Evolutionary conservation across 176 grass and related monocot species (phyloP), one percentile per base, ranked within the genome.

Genomic region (Leersia perrieri): DNA sequence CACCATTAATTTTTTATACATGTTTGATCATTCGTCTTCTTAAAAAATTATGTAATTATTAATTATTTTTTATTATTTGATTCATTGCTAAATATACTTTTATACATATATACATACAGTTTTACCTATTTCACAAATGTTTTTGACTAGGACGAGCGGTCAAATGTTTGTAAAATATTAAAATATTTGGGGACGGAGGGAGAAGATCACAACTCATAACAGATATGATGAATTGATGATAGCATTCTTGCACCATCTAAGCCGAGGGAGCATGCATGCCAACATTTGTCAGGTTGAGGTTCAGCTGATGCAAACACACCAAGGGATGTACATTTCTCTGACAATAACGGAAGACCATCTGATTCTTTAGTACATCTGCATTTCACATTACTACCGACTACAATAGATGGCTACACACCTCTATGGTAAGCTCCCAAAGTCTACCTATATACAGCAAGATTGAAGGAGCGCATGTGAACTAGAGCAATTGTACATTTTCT

Each of bases 391-490:
- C 63, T 42, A 72, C 1, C 5, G 34, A 71, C 10, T 9, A n/a
- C 25, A 42, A 7, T 35, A 78, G 14, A 33, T 40, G 10, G 4
- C 22, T 4, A 0, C 0, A 18, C 45, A 3, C 34, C 75, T 20
- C 57, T 6, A 28, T 61, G 55, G 67, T 22, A 84, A 53, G 40
- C 16, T 39, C 65, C 12, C 22, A 5, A 16, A 35, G 61, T 69
- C 47, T 47, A 72, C 30, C 79, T 67, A 89, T 85, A 29, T 77
- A 89, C 78, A 86, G 22, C 47, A 41, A 78, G n/a, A n/a, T n/a
- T n/a, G n/a, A n/a, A n/a, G n/a, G n/a, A n/a, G n/a, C n/a, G n/a
- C n/a, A n/a, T n/a, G n/a, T n/a, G n/a, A n/a, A n/a, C n/a, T n/a
- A n/a, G 42, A 2, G 4, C 11, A 11, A 33, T 26, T 63, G 44